A percentile compares a stretch with the other conserved stretches of the same genome.
Evolutionary conservation across 1,284 basidiomycete species (phyloP).

Genomic region (Cryptococcus deneoformans): DNA sequence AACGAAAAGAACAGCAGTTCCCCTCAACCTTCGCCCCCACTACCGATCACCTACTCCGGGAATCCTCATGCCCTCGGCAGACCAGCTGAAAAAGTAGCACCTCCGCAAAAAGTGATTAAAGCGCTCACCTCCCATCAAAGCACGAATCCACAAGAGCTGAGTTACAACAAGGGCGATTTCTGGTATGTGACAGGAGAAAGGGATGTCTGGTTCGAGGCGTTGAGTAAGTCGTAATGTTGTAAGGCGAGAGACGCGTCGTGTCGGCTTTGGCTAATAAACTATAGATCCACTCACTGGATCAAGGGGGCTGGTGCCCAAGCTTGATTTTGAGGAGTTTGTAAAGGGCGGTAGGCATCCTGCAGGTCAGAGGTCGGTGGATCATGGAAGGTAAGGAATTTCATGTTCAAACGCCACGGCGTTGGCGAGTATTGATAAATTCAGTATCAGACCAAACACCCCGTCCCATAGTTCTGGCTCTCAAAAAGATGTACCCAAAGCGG

Average conservation of each 20-base stretch:
- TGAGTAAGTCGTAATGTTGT: slow-evolving; percentile 53
- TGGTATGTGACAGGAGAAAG: slow-evolving; percentile 87
- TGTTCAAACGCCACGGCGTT: background rate
- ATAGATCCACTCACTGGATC: slow-evolving; percentile 80
- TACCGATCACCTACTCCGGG: slow-evolving; percentile 1
- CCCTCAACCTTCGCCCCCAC: slow-evolving; percentile 10
- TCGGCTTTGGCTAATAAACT: background rate
- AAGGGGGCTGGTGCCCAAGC: slow-evolving; percentile 82
- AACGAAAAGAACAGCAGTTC: slow-evolving; percentile 53
- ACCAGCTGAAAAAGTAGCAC: slow-evolving; percentile 65
- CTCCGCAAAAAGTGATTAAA: slow-evolving; percentile 94
- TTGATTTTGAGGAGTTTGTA: slow-evolving; percentile 81
- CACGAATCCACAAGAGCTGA: slow-evolving; percentile 77
- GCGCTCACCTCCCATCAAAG: slow-evolving; percentile 71
- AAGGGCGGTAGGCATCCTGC: slow-evolving; percentile 56
- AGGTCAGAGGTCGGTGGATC: slow-evolving; percentile 12
- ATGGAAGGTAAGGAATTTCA: slow-evolving; percentile 13
- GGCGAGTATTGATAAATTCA: background rate
- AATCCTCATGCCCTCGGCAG: slow-evolving; percentile 61
- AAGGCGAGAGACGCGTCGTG: background rate
- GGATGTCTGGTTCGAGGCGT: slow-evolving; percentile 72
- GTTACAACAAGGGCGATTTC: slow-evolving; percentile 94
- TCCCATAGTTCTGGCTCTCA: slow-evolving; percentile 16
- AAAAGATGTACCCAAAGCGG: slow-evolving; percentile 7
- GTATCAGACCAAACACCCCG: slow-evolving; percentile 20